Evolutionary conservation across 495 filamentous ascomycete genomes (phyloP), one percentile per base, ranked within the genome.

Genomic region (Cercophora samala): DNA sequence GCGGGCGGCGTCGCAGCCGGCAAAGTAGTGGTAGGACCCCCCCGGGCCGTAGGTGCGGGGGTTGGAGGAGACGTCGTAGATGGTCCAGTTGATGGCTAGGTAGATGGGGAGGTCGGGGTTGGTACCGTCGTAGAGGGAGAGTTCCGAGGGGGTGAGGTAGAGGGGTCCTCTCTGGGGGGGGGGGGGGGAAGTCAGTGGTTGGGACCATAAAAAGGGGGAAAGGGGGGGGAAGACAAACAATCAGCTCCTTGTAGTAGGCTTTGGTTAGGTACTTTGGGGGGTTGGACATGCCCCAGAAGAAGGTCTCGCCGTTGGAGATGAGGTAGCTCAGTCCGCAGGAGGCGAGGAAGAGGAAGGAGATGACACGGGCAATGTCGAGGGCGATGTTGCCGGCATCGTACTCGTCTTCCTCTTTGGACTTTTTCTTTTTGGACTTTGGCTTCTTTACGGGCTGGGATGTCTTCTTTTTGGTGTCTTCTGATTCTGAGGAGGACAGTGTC

Each of bases 11-110:
- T 99, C 95, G 19, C 83, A 81, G 32, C 95, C 95, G 0, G 92
- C 83, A 78, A 99, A 97, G 80, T 91, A 90, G 62, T 87, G 82
- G 83, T 99, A 99, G 58, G 84, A 85, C 2, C 95, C 96, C 19
- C 92, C 93, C 0, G 93, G 92, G 1, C 95, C 94, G 84, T 99
- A 99, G 70, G 90, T 87, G 21, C 80, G 77, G 0, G 83, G 86
- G 68, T 90, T 90, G 5, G 85, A 80, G 15, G 89, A 89, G 46
- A 99, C 96, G 77, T 99, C 95, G 85, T 92, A 98, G 81, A 99
- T 91, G 66, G 86, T 89, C 63, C 93, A 91, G 81, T 99, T 99
- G 58, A 99, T 84, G 62, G 92, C 93, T 60, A 99, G 83, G 79
- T 96, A 93, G 77, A 99, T 88, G 4, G 95, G 96, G 22, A 90